Percentiles rank a stretch among this genome's conserved stretches.
phyloP scores from a whole-genome alignment of 345 rosid species.

The Erysimum cheiranthoides region DNA sequence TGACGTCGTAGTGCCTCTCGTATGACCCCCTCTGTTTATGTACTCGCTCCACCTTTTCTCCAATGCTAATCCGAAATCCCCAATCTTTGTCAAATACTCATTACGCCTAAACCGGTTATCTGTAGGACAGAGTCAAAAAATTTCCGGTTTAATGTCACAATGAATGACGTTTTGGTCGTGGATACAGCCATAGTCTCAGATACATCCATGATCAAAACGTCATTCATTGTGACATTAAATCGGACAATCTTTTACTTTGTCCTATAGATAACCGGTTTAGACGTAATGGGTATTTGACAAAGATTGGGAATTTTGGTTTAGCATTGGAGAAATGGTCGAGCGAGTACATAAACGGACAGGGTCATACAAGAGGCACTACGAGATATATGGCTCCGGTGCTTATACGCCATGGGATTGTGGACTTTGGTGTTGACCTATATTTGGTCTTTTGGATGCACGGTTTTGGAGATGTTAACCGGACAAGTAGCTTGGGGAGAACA shows the following conservation, averaged over 20 bases:
- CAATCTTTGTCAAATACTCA: neutral
- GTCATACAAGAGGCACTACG: neutral
- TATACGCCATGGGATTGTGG: neutral
- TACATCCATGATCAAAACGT: neutral
- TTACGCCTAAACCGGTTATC: neutral
- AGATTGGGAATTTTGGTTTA: neutral
- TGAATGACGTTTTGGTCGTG: neutral
- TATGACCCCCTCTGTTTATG: neutral
- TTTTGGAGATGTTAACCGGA: conserved; percentile 11
- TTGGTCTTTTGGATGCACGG: conserved; percentile 4
- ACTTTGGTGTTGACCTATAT: neutral
- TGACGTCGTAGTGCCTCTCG: neutral
- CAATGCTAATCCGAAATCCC: neutral
- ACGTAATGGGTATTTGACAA: neutral
- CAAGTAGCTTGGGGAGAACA: neutral
- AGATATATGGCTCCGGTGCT: conserved; percentile 6
- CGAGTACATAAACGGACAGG: neutral
- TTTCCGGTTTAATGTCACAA: neutral
- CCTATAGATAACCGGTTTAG: neutral
- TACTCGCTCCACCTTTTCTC: neutral
- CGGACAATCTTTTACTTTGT: neutral
- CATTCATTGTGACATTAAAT: neutral
- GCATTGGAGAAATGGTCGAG: neutral
- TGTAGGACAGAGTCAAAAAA: neutral
- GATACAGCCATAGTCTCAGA: neutral